These are phyloP conservation scores for Alternaria triticimaculans DNA, from an alignment of 2,329 filamentous ascomycete species.

Conservation along the genomic window DNA sequence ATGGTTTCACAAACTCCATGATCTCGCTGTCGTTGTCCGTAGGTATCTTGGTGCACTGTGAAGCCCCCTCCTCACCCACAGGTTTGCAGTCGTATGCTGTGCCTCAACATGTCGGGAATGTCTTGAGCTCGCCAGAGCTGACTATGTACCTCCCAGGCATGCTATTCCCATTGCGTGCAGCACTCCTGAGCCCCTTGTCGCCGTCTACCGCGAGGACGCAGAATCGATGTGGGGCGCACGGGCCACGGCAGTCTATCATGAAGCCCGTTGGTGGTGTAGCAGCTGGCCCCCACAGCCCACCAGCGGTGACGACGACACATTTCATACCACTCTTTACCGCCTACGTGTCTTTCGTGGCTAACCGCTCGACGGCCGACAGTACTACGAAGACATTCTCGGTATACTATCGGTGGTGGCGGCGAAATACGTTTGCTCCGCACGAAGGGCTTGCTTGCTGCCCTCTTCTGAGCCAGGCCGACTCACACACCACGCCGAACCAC, in stretches of 20 bases:
- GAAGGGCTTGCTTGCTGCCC: not conserved
- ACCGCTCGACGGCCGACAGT: not conserved
- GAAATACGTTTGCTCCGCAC: not conserved
- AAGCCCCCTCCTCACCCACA: not conserved
- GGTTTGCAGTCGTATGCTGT: not conserved
- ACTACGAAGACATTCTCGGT: not conserved
- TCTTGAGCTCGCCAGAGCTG: not conserved
- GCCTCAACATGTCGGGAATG: not conserved
- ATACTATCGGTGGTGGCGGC: not conserved
- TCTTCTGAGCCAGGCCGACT: not conserved
- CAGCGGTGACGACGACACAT: not conserved
- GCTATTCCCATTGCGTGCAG: not conserved
- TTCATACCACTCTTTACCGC: not conserved
- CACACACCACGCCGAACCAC: not conserved
- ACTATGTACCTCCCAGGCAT: not conserved
- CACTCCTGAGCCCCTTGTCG: not conserved
- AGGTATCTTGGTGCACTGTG: not conserved
- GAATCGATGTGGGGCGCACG: conserved; percentile 7
- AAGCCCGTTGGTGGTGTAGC: conserved; percentile 1
- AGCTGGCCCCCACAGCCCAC: not conserved
- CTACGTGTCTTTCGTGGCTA: not conserved
- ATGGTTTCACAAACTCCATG: not conserved
- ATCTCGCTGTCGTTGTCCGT: not conserved
- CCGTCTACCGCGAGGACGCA: not conserved
- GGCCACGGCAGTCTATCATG: conserved; percentile 8